Evolutionary conservation across 352 stramenopile species (phyloP), one percentile per base, ranked within the genome.

Genomic region (Aphanomyces euteiches): DNA sequence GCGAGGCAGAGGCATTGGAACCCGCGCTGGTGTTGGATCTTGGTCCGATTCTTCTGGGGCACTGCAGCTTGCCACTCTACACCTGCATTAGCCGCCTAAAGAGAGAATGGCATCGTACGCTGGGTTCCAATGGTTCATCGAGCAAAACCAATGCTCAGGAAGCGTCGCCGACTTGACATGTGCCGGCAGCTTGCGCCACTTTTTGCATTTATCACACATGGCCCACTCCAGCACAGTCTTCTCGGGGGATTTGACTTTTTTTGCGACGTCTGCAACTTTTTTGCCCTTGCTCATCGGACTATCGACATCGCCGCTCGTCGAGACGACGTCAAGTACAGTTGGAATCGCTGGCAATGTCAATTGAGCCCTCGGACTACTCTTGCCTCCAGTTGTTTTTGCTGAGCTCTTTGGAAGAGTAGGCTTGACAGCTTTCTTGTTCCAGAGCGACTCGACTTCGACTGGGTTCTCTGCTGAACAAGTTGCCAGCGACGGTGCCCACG

Each of bases 71-170:
- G 85, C 84, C 40, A 82, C 84, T 15, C 53, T 65, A 71, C 45
- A 0, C 4, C 5, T 19, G 4, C 39, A 38, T 36, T 1, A 66
- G 8, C 28, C 28, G 28, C 28, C 28, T 2, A 2, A 28, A 2
- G 28, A 12, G 3, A 66, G 38, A 3, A 7, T 15, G 19, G 3
- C 6, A 7, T 37, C 15, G 40, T 67, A 67, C 4, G 78, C 89
- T n/a, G 82, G 73, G 74, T 98, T 95, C 85, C 93, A 98, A 38
- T 89, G 84, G 77, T 99, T 99, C 82, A 98, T 90, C 19, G 90
- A 87, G 77, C 96, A 99, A 73, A 96, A 98, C 96, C 96, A 99
- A 69, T 97, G 89, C 73, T 98, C 92, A 5, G 95, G 95, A 12
- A 99, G 81, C 34, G 81, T 93, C 7, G 93, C 92, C 28, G 88